Base-by-base conservation (phyloP, 495 filamentous ascomycete genomes). In the Penicillium paradoxum region DNA sequence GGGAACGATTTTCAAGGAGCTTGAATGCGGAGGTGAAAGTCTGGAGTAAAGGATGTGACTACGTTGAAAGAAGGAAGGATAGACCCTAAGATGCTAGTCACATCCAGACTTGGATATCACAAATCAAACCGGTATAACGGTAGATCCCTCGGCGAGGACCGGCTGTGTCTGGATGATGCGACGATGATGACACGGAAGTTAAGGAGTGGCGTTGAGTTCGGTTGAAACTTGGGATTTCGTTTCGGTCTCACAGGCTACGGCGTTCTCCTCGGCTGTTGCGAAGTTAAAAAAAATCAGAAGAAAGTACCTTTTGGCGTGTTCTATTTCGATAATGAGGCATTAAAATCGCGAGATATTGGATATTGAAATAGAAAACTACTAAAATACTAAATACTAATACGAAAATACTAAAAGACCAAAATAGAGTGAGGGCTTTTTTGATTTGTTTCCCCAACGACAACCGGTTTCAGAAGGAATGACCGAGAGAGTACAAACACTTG, bases 171-270 rank as follows among this genome's bases (percentile, higher is more conserved):
- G 56, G 37, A 66, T 66, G 63, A 66, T 66, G 60, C 57, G 43
- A 55, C 55, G 52, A 66, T 66, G 63, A 66, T 63, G 62, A 60
- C 56, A 62, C 59, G 50, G 58, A 48, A 47, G 21, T 38, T 15
- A n/a, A n/a, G n/a, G 24, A 48, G 59, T 65, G 62, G 62, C 62
- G 62, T 48, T 47, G 47, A 50, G 47, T 25, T 24, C 47, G 38
- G 17, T 25, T 2, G 15, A 47, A 46, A 9, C 32, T 25, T 36
- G 30, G 18, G 27, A 47, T 6, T n/a, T 42, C 25, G 25, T 22
- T 19, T 40, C 27, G 25, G 17, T 36, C 29, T 46, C 45, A 22
- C 32, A 49, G 41, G 41, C n/a, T 30, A 44, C n/a, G 17, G 47
- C 47, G 47, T 27, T 29, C 34, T 32, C 32, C 50, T 53, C 50